Evolutionary conservation across 192 early-diverging fungal species (phyloP), one percentile per base, ranked within the genome.

Genomic region (Rhizophagus prolifer): DNA sequence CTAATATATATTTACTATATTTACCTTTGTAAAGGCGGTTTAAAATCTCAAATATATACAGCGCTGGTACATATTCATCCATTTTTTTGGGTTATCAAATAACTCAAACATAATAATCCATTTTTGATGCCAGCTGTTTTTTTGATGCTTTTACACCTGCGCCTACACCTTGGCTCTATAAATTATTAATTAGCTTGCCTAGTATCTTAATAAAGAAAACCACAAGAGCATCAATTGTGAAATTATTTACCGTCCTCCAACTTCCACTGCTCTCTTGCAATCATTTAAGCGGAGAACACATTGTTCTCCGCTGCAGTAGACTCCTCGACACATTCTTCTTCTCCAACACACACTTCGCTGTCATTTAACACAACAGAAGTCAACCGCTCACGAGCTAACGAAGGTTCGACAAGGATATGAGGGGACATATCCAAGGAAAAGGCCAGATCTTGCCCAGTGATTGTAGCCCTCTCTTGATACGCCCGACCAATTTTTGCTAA

Each of bases 361-460:
- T 72, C 70, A 58, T 47, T 58, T 28, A 72, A 54, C 12, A 72
- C 70, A 6, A 58, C 70, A 19, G 70, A 72, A 23, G 70, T 72
- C 54, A 72, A 72, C 28, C 47, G 46, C 14, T 72, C 70, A 28
- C 70, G 41, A 8, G 70, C 70, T 0, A 58, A 16, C 8, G 26
- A 36, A 54, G 72, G 72, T 9, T 73, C 58, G 26, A 73, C 72
- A n/a, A 73, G 72, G n/a, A 73, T 73, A 60, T 73, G 72, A 2
- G 72, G 72, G 1, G 72, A 73, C 54, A 73, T 41, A 25, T 73
- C 72, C 8, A 73, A 9, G 4, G 72, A 73, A 60, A 73, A 73
- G 8, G 72, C 50, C 72, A 73, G n/a, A 36, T 73, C 72, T 31
- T 36, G 72, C 12, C 31, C 58, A 12, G 72, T 73, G 26, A 73